Base-by-base conservation (phyloP, 257 asterid genomes). In the Jaltomata sinuosa region DNA sequence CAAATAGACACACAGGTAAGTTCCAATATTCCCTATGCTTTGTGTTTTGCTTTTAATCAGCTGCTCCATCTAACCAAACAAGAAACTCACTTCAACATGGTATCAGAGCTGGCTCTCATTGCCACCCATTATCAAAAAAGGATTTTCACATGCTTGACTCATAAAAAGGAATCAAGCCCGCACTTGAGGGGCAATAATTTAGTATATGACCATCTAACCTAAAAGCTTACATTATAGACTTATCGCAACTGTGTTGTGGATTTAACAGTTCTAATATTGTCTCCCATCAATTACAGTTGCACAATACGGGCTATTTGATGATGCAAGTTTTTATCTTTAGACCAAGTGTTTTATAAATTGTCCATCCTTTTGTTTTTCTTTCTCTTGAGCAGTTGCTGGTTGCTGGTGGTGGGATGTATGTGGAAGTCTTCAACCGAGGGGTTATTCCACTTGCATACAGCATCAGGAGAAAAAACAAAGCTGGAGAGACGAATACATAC, bases 371-470 rank as follows among this genome's bases (percentile, higher is more conserved):
- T 64, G 71, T 9, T 57, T 11, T 19, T 31, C 19, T 65, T 31
- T 80, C 83, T 82, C 59, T 42, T 15, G 31, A 82, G 85, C 92
- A 97, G 99, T 87, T 95, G 94, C 93, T 95, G 11, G 95, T 95
- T 32, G 98, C 98, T 19, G 99, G 98, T 81, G 99, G 99, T 5
- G 98, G 96, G 3, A 93, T 94, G 99, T 94, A 97, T n/a, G 94
- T 94, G 53, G 98, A 95, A 85, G 97, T 97, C 85, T 95, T 93
- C 93, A 97, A 97, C 86, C 89, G 98, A 81, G 99, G 99, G 11
- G 97, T 97, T 54, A 94, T 97, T 87, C 99, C 99, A 3, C 94
- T 95, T 14, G 97, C 99, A 4, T 97, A 97, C 89, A 82, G 91
- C 89, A 95, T 97, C 84, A 91, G 76, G 91, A 93, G 88, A 94